Evolutionary conservation across 1,284 basidiomycete species (phyloP), one percentile per base, ranked within the genome.

Genomic region (Rhodotorula glutinis): DNA sequence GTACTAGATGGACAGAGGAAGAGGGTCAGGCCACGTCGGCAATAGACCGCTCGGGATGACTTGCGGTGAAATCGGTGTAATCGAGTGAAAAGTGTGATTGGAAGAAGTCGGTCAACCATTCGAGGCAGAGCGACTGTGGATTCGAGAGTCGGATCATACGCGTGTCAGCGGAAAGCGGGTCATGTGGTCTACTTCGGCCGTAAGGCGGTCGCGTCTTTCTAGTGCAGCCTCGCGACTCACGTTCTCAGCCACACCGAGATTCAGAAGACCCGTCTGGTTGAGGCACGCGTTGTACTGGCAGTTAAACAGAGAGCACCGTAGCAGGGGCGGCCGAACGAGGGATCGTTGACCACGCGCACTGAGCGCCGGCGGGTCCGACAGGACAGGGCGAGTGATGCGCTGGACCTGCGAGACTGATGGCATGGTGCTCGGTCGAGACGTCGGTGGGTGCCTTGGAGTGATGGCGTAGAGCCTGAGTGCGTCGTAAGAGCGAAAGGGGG

Each of bases 1-100:
- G 46, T 68, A 67, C 59, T 62, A n/a, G n/a, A 47, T 25, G 14
- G 76, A 54, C 78, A 78, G n/a, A 58, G 43, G 14, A 44, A 44
- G 8, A 44, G 43, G 43, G 14, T 5, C 43, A 44, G 33, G 33
- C 33, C 11, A 11, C 11, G 33, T 38, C 33, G 33, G 33, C 33
- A 38, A 38, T 38, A 38, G 33, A 38, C 33, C 9, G 17, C 14
- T 16, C 43, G 43, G 3, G 1, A 4, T 17, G 16, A 47, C 67
- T 27, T 43, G 65, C 63, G 7, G 66, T 68, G 16, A 68, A 43
- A 51, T 68, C 66, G 16, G 40, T 56, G 30, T 67, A 51, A 1
- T 61, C 38, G 21, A 71, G 55, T 13, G 53, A 27, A 25, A 72
- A 51, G 46, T 27, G 54, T 11, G 54, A 44, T 25, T 65, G 51